A percentile compares a stretch with the other conserved stretches of the same genome.
Evolutionary conservation across 768 basidiomycete species (phyloP).

Genomic region (Russula griseocarnosa): DNA sequence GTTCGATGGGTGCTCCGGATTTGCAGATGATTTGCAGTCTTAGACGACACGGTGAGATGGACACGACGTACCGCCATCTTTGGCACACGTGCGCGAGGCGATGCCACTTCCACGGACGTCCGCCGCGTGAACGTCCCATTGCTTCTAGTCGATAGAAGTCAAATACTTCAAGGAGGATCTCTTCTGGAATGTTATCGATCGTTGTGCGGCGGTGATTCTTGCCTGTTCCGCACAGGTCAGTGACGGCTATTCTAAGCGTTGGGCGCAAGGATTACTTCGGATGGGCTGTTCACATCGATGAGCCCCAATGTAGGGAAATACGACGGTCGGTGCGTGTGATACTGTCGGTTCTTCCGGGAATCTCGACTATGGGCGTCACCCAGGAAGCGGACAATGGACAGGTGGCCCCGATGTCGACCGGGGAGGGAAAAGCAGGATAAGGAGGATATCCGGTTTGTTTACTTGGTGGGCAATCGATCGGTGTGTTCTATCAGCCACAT

Average conservation of each 20-base stretch:
- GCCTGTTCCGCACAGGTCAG: background rate
- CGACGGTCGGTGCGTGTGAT: background rate
- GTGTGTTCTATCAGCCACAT: background rate
- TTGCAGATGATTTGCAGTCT: slow-evolving; percentile 1
- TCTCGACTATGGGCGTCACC: background rate
- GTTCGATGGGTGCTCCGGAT: background rate
- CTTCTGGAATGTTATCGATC: background rate
- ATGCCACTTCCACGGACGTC: slow-evolving; percentile 4
- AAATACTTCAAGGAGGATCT: slow-evolving; percentile 2
- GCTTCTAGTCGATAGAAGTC: slow-evolving; percentile 1
- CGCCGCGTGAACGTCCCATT: background rate
- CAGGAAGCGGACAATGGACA: background rate
- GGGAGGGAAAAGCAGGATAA: background rate
- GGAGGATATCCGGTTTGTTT: too few species aligned
- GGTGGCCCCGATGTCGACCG: background rate
- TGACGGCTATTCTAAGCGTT: background rate
- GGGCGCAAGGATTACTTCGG: background rate
- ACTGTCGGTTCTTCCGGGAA: background rate
- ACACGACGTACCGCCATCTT: slow-evolving; percentile 1
- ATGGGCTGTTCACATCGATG: background rate
- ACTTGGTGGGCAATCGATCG: background rate
- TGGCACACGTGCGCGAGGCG: slow-evolving; percentile 3
- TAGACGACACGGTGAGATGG: slow-evolving; percentile 5
- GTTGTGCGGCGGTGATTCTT: background rate
- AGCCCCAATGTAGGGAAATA: background rate